phyloP scores from a whole-genome alignment of 768 basidiomycete genomes.

The Gymnopilus junonius region DNA sequence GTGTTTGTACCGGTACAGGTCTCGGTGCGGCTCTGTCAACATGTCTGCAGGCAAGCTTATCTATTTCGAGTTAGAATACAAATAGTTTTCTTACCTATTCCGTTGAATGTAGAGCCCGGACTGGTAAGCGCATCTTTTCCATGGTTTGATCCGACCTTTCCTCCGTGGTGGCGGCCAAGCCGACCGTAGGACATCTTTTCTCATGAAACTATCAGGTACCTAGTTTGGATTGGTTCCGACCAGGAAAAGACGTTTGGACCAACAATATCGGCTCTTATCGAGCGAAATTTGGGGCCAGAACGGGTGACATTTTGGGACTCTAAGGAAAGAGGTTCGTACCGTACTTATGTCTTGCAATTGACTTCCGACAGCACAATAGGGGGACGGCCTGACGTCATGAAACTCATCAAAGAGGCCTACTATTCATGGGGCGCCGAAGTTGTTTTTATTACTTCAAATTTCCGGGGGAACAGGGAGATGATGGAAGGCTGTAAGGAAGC shows the following conservation, averaged over 20 bases:
- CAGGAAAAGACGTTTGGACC: slow-evolving; percentile 88
- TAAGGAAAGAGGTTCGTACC: slow-evolving; percentile 57
- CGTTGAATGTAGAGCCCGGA: slow-evolving; percentile 43
- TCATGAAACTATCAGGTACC: slow-evolving; percentile 52
- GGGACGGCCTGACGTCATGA: slow-evolving; percentile 80
- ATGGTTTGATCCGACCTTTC: slow-evolving; percentile 11
- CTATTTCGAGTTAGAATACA: not conserved
- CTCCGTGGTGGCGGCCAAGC: not conserved
- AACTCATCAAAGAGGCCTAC: slow-evolving; percentile 74
- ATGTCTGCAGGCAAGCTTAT: slow-evolving; percentile 68
- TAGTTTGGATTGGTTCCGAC: slow-evolving; percentile 86
- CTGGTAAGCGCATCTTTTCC: slow-evolving; percentile 39
- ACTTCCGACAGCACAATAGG: slow-evolving; percentile 32
- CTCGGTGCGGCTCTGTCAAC: slow-evolving; percentile 83
- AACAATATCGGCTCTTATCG: slow-evolving; percentile 75
- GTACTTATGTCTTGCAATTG: not conserved
- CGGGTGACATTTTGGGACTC: slow-evolving; percentile 82
- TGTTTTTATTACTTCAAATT: slow-evolving; percentile 84
- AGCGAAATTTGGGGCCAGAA: slow-evolving; percentile 67
- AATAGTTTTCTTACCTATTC: slow-evolving; percentile 9
- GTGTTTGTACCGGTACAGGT: slow-evolving; percentile 86
- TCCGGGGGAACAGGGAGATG: slow-evolving; percentile 77
- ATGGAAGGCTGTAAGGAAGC: slow-evolving; percentile 80
- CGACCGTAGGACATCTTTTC: not conserved
- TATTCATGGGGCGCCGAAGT: slow-evolving; percentile 83